A percentile compares a stretch with the other conserved stretches of the same genome.
Conservation (phyloP, 768 basidiomycete genomes). For the Boletus huronensis region DNA sequence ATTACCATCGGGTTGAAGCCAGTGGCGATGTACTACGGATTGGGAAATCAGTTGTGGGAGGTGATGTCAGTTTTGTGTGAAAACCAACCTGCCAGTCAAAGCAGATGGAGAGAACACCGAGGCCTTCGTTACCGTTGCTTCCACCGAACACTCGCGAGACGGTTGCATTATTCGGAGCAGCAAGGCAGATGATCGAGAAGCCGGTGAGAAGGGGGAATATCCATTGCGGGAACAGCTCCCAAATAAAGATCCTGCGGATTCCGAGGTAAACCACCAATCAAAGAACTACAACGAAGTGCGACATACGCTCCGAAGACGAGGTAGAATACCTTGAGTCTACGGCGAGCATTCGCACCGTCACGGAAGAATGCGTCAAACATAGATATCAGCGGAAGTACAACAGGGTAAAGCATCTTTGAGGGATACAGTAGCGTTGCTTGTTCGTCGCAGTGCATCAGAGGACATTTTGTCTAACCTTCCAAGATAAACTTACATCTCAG, state of each 20-base stretch:
- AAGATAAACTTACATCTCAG: constrained; percentile 39
- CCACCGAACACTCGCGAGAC: constrained; percentile 60
- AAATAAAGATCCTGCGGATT: constrained; percentile 33
- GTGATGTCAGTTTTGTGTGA: constrained; percentile 6
- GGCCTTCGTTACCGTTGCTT: constrained; percentile 58
- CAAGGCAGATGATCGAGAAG: constrained; percentile 58
- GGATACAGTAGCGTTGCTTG: constrained; percentile 38
- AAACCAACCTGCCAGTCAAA: constrained; percentile 56
- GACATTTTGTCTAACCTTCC: not conserved
- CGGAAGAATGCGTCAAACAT: constrained; percentile 39
- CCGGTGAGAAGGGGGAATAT: constrained; percentile 61
- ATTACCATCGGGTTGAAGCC: constrained; percentile 47
- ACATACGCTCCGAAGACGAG: constrained; percentile 31
- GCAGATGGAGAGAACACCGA: constrained; percentile 55
- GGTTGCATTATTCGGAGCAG: constrained; percentile 45
- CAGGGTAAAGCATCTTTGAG: constrained; percentile 43
- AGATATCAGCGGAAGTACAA: constrained; percentile 21
- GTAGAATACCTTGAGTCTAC: constrained; percentile 37
- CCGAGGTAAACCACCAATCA: not conserved
- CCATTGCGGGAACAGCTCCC: constrained; percentile 28
- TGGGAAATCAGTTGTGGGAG: not conserved
- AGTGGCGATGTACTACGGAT: constrained; percentile 20
- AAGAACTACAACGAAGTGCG: constrained; percentile 15
- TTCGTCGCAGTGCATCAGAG: not conserved
- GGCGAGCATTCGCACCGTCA: constrained; percentile 36